Evolutionary conservation across 805 yeast genomes (phyloP).

Genomic region (Lachancea sp.): DNA sequence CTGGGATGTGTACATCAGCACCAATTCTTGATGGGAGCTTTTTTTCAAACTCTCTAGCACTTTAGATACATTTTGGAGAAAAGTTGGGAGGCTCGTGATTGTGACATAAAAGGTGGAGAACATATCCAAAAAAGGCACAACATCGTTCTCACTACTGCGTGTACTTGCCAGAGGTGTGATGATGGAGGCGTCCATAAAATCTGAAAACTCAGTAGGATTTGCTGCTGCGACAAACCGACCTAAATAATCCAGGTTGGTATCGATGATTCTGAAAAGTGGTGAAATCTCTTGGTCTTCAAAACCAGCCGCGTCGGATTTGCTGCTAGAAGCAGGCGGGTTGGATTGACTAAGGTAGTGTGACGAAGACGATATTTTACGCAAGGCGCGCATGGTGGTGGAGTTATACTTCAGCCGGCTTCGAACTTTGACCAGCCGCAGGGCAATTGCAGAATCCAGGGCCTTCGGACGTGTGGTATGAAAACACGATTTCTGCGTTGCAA

Average conservation of each 20-base stretch:
- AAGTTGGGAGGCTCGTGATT: conserved; percentile 31
- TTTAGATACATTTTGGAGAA: conserved; percentile 36
- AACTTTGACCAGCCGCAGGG: conserved; percentile 25
- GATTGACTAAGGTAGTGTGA: conserved; percentile 10
- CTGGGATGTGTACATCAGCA: conserved; percentile 42
- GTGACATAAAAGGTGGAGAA: conserved; percentile 40
- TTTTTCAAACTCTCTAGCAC: conserved; percentile 36
- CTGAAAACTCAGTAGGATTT: conserved; percentile 40
- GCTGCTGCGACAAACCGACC: conserved; percentile 45
- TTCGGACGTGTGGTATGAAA: conserved; percentile 33
- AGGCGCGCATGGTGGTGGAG: conserved; percentile 26
- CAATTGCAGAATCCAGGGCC: conserved; percentile 23
- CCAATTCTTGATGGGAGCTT: conserved; percentile 40
- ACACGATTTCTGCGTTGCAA: conserved; percentile 30
- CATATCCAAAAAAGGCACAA: conserved; percentile 41
- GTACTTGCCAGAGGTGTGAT: conserved; percentile 24
- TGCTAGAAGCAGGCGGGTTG: not conserved
- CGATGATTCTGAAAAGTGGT: conserved; percentile 26
- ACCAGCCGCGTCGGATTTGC: not conserved
- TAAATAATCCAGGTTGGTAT: conserved; percentile 36
- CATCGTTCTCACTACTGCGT: conserved; percentile 36
- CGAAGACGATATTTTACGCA: conserved; percentile 27
- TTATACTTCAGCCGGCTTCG: conserved; percentile 32
- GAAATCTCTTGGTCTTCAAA: not conserved
- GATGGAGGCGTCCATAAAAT: conserved; percentile 25